Conservation (phyloP, 352 stramenopile species). For the Globisporangium parvum region DNA sequence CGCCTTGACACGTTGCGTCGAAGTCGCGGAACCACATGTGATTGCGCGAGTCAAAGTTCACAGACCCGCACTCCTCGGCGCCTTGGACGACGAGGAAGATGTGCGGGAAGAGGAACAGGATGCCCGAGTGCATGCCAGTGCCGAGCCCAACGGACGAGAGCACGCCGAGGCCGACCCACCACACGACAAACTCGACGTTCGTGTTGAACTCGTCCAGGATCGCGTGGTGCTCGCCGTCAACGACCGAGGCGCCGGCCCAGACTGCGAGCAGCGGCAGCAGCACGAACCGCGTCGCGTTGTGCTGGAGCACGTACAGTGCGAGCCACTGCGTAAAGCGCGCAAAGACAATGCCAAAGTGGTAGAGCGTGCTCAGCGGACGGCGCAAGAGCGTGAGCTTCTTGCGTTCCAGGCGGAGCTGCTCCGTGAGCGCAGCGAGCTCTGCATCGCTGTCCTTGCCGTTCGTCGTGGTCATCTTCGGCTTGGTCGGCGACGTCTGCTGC, state of each 20-base stretch:
- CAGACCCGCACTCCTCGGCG: slow-evolving; percentile 79
- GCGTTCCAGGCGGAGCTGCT: slow-evolving; percentile 63
- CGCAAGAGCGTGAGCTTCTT: slow-evolving; percentile 84
- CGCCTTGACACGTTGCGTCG: slow-evolving; percentile 53
- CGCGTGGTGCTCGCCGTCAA: slow-evolving; percentile 62
- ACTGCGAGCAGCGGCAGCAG: slow-evolving; percentile 61
- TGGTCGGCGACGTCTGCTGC: background rate
- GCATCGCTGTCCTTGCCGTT: slow-evolving; percentile 2
- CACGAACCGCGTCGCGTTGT: slow-evolving; percentile 73
- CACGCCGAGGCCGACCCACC: slow-evolving; percentile 92
- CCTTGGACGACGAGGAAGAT: slow-evolving; percentile 92
- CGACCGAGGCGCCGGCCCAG: slow-evolving; percentile 62
- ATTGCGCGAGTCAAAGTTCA: slow-evolving; percentile 82
- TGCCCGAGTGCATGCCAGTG: slow-evolving; percentile 92
- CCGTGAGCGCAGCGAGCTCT: slow-evolving; percentile 22
- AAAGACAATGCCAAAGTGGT: slow-evolving; percentile 80
- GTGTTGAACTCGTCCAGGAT: slow-evolving; percentile 82
- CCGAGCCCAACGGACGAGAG: slow-evolving; percentile 92
- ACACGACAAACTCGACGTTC: slow-evolving; percentile 86
- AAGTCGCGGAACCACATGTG: slow-evolving; percentile 91
- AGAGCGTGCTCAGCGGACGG: slow-evolving; percentile 62
- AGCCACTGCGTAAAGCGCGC: slow-evolving; percentile 73
- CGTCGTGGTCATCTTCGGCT: slow-evolving; percentile 2
- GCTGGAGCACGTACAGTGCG: slow-evolving; percentile 47
- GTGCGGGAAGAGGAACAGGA: slow-evolving; percentile 93